Evolutionary conservation across 148 eudicot species (phyloP).

Genomic region (Hydrangea macrophylla): DNA sequence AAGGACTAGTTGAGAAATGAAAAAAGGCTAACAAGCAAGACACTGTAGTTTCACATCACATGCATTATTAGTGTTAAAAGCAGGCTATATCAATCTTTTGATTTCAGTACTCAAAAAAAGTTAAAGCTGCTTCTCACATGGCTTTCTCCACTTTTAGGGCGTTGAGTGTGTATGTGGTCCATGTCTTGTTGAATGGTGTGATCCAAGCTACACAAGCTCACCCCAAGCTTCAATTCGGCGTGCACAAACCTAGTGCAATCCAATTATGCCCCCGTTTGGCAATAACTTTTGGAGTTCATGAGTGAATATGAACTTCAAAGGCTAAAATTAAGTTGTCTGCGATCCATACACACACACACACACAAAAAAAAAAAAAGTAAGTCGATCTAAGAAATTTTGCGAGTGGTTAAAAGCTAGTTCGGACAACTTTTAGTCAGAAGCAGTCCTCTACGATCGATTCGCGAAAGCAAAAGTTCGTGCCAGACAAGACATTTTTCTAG

Average conservation of each 20-base stretch:
- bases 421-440: no score
- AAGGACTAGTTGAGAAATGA: conserved; percentile 1
- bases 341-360: background rate
- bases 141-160: background rate
- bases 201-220: background rate
- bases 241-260: background rate
- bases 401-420: no score
- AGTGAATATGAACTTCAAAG: no score
- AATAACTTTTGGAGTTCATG: background rate
- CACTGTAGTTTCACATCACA: conserved; percentile 13
- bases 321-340: no score
- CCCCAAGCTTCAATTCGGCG: background rate
- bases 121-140: conserved; percentile 14
- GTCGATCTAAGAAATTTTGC: no score
- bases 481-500: no score
- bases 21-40: conserved; percentile 4
- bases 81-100: background rate
- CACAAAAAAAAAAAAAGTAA: no score
- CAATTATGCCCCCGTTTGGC: background rate
- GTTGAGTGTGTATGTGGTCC: conserved; percentile 7
- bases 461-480: no score
- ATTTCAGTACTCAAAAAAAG: background rate
- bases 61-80: conserved; percentile 13
- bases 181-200: background rate
- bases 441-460: no score